Conservation (phyloP, 2,329 filamentous ascomycete species). For the Aotearoamyces nothofagi region DNA sequence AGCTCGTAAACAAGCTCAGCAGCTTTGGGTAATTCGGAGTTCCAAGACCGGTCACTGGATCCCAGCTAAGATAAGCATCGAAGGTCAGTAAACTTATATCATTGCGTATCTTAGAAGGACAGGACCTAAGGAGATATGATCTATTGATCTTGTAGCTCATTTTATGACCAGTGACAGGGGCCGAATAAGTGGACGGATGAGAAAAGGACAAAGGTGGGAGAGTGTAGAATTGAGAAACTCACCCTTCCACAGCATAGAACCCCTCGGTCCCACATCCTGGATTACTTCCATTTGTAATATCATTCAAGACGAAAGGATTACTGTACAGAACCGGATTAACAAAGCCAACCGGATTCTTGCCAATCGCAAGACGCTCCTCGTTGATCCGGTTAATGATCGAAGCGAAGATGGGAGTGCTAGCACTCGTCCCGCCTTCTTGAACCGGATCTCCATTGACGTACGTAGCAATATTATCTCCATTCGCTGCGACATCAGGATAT, state of each 20-base stretch:
- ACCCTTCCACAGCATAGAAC: too few relatives aligned
- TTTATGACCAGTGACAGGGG: too few relatives aligned
- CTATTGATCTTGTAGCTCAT: too few relatives aligned
- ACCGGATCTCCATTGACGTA: constrained; percentile 26
- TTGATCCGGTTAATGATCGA: constrained; percentile 27
- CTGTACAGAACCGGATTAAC: constrained; percentile 21
- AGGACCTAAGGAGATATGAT: too few relatives aligned
- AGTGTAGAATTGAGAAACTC: too few relatives aligned
- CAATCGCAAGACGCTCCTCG: constrained; percentile 20
- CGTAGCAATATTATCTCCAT: constrained; percentile 28
- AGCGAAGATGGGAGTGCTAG: constrained; percentile 24
- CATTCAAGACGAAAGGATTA: constrained; percentile 16
- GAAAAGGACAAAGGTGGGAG: too few relatives aligned
- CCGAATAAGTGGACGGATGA: too few relatives aligned
- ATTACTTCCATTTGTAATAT: constrained; percentile 19
- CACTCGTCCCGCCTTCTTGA: constrained; percentile 33
- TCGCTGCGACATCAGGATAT: constrained; percentile 31
- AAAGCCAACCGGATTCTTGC: constrained; percentile 22
- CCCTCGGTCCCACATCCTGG: constrained; percentile 19
- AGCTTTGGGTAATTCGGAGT: constrained; percentile 16
- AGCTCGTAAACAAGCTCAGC: too few relatives aligned
- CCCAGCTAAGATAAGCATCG: constrained; percentile 19
- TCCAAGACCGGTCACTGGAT: constrained; percentile 20
- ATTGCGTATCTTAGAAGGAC: too few relatives aligned
- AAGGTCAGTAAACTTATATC: too few relatives aligned